phyloP scores from a whole-genome alignment of 1,284 basidiomycete species.

The Cutaneotrichosporon curvatum region DNA sequence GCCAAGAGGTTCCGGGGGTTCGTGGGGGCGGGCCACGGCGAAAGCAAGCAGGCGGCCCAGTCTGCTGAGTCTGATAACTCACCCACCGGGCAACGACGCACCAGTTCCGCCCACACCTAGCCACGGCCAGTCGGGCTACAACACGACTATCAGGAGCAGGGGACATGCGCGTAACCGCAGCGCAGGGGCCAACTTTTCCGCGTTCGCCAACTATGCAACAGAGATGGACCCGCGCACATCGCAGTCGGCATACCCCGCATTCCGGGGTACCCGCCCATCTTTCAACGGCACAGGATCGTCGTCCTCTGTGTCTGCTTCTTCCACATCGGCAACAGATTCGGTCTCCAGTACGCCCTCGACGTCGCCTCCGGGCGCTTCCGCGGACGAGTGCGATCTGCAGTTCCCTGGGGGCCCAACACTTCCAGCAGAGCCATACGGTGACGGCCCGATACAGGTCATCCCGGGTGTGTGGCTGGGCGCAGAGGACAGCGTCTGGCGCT shows the following conservation, averaged over 20 bases:
- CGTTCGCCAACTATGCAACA: background rate
- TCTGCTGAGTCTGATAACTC: conserved; percentile 35
- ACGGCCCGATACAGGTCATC: conserved; percentile 81
- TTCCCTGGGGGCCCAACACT: too few species aligned
- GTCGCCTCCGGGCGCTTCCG: conserved; percentile 7
- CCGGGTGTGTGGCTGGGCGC: conserved; percentile 88
- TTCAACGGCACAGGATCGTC: conserved; percentile 18
- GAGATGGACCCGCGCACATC: conserved; percentile 16
- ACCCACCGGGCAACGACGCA: conserved; percentile 17
- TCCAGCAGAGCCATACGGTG: conserved; percentile 57
- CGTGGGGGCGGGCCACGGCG: background rate
- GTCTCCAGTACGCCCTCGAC: conserved; percentile 12
- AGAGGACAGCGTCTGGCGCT: conserved; percentile 72
- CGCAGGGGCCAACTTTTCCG: conserved; percentile 13
- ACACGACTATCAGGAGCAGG: conserved; percentile 13
- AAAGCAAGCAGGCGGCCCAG: conserved; percentile 24
- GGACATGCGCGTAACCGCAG: conserved; percentile 26
- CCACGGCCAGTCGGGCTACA: conserved; percentile 10
- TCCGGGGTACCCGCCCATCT: conserved; percentile 20
- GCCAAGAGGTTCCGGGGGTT: background rate
- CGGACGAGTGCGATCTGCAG: conserved; percentile 5
- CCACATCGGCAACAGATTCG: conserved; percentile 12
- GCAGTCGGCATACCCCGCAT: conserved; percentile 15
- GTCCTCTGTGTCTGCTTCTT: conserved; percentile 10
- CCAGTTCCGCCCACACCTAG: conserved; percentile 29